A percentile compares a stretch with the other conserved stretches of the same genome.
phyloP scores from a whole-genome alignment of 352 stramenopile genomes.

The Thalassiosira hispida region DNA sequence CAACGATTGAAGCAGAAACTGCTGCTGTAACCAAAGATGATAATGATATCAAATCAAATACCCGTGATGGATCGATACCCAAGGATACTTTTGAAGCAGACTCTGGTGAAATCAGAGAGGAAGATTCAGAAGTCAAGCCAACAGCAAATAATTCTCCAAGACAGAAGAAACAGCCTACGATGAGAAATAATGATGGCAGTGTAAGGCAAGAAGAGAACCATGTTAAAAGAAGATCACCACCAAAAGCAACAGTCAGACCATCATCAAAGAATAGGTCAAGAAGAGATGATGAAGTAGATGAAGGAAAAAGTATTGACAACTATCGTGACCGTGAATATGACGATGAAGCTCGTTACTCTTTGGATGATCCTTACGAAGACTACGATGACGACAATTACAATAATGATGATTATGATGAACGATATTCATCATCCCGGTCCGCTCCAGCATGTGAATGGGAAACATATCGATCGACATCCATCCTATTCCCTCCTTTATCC shows the following conservation, averaged over 20 bases:
- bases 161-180: neutral
- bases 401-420: conserved; percentile 19
- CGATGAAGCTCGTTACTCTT: neutral
- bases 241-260: neutral
- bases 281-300: neutral
- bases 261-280: neutral
- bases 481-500: conserved; percentile 28
- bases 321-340: neutral
- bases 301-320: conserved; percentile 2
- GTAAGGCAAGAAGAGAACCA: neutral
- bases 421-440: conserved; percentile 4
- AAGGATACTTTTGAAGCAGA: neutral
- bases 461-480: conserved; percentile 56
- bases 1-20: no score
- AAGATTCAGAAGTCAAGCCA: neutral
- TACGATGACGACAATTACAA: conserved; percentile 38
- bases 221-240: neutral
- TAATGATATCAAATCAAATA: neutral
- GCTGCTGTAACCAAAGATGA: no score
- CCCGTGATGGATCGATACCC: neutral
- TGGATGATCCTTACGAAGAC: neutral
- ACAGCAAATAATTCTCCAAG: neutral
- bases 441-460: conserved; percentile 62
- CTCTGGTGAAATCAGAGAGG: neutral
- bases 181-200: neutral